A percentile compares a stretch with the other conserved stretches of the same genome.
phyloP scores from a whole-genome alignment of 2,329 filamentous ascomycete species.

The Arthroderma sp. region DNA sequence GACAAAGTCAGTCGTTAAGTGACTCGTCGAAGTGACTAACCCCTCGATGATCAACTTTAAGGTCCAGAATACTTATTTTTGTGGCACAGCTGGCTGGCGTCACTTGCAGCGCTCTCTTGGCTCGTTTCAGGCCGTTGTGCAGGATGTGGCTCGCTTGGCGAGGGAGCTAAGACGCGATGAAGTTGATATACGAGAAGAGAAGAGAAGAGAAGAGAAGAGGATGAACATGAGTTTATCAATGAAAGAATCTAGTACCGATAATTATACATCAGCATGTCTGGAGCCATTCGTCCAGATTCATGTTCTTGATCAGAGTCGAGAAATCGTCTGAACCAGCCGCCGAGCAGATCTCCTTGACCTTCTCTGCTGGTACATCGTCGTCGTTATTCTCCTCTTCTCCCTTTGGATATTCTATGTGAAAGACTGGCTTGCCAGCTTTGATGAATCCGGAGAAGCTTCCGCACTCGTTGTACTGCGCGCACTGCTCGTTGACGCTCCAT shows the following conservation, averaged over 20 bases:
- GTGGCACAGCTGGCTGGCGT: too few species aligned
- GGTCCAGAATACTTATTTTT: too few species aligned
- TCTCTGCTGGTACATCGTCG: slow-evolving; percentile 18
- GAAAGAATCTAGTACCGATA: neutral
- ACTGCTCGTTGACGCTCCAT: slow-evolving; percentile 60
- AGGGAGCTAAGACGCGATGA: too few species aligned
- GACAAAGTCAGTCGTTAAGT: too few species aligned
- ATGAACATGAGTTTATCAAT: too few species aligned
- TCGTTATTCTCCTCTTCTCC: slow-evolving; percentile 29
- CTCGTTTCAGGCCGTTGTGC: too few species aligned
- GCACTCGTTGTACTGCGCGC: slow-evolving; percentile 48
- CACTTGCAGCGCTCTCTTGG: too few species aligned
- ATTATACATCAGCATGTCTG: slow-evolving; percentile 34
- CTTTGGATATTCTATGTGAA: slow-evolving; percentile 58
- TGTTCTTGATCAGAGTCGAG: slow-evolving; percentile 53
- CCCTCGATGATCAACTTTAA: too few species aligned
- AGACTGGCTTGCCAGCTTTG: slow-evolving; percentile 51
- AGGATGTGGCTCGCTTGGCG: too few species aligned
- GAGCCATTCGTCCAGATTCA: slow-evolving; percentile 51
- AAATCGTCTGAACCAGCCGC: slow-evolving; percentile 38
- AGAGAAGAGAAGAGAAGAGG: too few species aligned
- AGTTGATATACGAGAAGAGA: too few species aligned
- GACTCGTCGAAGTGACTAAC: too few species aligned
- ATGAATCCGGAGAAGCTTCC: slow-evolving; percentile 45
- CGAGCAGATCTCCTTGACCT: slow-evolving; percentile 34